Base-by-base conservation (phyloP, 2,329 filamentous ascomycete genomes). In the Boeremia exigua region DNA sequence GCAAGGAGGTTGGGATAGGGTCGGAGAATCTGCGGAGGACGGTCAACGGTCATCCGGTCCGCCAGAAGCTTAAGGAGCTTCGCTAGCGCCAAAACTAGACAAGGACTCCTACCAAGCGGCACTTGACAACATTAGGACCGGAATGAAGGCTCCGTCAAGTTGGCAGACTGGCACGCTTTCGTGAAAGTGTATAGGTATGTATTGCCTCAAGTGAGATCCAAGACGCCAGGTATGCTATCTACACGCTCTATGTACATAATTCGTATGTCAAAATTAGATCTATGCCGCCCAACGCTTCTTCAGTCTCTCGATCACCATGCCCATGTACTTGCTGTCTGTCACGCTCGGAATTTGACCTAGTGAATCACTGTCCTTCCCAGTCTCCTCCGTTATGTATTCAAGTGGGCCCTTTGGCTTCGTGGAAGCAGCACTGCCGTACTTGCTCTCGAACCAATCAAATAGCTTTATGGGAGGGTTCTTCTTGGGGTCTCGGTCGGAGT, bases 401-500 rank as follows among this genome's bases (percentile, higher is more conserved):
- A 68, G 38, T 9, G 53, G 27, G 1, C 58, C 65, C 34, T 59
- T 61, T 2, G 54, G 57, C 30, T 43, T 52, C 12, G 33, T 52
- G 0, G 38, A 38, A 29, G 54, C 58, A 10, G 44, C 54, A 9
- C 39, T 17, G 3, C 67, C 65, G 32, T 71, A 71, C 29, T 70
- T 72, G 19, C 62, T 54, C 54, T 70, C 69, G 38, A 71, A 72
- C 59, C 65, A 72, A 32, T 62, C 63, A 9, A 71, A 29, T 40
- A 72, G 44, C 56, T 72, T 72, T 28, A 72, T 67, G 0, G 67
- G 60, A 14, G 70, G 69, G 42, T 72, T 71, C 45, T 39, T 59
- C 23, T 44, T 48, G 0, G 70, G 61, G 48, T 72, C 67, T 11
- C 44, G 45, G 4, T 68, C 61, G 0, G 64, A 62, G n/a, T 43